These are phyloP conservation scores for Fusarium albosuccineum DNA, from an alignment of 2,329 filamentous ascomycete species.

Conservation along the genomic window DNA sequence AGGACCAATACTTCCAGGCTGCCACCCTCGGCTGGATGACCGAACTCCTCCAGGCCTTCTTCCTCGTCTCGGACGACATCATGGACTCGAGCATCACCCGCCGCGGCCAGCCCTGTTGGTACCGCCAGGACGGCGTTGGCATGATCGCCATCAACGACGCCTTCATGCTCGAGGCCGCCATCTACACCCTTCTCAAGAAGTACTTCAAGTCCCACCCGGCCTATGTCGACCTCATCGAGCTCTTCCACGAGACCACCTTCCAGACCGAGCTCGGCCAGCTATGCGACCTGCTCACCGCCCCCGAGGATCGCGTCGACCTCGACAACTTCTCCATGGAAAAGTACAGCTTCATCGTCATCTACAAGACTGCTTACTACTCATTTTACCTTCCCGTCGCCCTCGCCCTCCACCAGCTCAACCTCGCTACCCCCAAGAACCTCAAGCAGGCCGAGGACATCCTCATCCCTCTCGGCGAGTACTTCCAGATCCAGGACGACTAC, in stretches of 20 bases:
- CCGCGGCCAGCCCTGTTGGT: constrained; percentile 96
- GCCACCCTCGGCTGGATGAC: constrained; percentile 96
- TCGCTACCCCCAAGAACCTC: constrained; percentile 89
- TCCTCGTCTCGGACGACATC: constrained; percentile 98
- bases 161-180: constrained; percentile 92
- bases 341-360: constrained; percentile 98
- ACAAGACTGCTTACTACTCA: constrained; percentile 99
- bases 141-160: constrained; percentile 99
- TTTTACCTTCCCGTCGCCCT: constrained; percentile 98
- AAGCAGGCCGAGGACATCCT: constrained; percentile 91
- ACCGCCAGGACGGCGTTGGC: constrained; percentile 87
- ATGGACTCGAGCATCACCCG: constrained; percentile 98
- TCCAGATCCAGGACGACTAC: constrained; percentile 99
- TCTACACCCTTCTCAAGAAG: constrained; percentile 93
- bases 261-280: constrained; percentile 97
- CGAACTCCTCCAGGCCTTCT: constrained; percentile 98
- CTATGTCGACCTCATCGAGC: constrained; percentile 92
- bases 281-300: constrained; percentile 94
- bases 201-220: constrained; percentile 88
- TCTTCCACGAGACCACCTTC: constrained; percentile 95
- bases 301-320: constrained; percentile 92
- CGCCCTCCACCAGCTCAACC: constrained; percentile 85
- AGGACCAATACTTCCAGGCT: constrained; percentile 89
- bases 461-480: constrained; percentile 98
- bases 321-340: constrained; percentile 96